Base-by-base conservation (phyloP, 768 basidiomycete genomes). In the Collybia nuda region DNA sequence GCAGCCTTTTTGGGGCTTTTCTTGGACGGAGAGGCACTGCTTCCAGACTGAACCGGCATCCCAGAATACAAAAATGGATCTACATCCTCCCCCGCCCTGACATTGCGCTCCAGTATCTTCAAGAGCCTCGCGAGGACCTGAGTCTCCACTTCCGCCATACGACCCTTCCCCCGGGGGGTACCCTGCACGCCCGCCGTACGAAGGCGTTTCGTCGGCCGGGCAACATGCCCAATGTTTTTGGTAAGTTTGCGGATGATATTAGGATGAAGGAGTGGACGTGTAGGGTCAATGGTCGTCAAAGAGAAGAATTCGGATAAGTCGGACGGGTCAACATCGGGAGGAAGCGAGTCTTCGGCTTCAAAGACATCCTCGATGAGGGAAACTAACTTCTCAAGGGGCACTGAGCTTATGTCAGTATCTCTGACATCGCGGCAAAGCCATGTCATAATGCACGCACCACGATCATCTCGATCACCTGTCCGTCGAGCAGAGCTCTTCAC, bases 321-420 rank as follows among this genome's bases (percentile, higher is more conserved):
- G 12, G 62, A 52, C n/a, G 70, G 52, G 35, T 78, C 75, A 2
- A 72, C 65, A 43, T 88, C 85, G 0, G 81, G 70, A 2, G 85
- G 77, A 14, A 92, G 70, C 0, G 76, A 64, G 61, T 94, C 93
- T 57, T 90, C 85, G 0, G 88, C 84, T 54, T 89, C 86, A 49
- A 96, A 89, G 14, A 97, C 78, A 47, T 96, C 93, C 55, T 93
- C 90, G 1, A 96, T 71, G 15, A 92, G 69, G 2, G 83, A 81
- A 0, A 72, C 74, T 8, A 98, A 74, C 64, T 90, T 95, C 60
- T 94, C 88, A 3, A 89, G 66, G 0, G 88, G 86, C 1, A 68
- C 88, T 86, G 41, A 47, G 45, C 19, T 45, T 22, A 24, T 8
- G 32, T 46, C 36, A 38, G 40, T 28, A 46, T 35, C 28, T 12